phyloP scores from a whole-genome alignment of 345 rosid genomes.

The Schrenkiella parvula region DNA sequence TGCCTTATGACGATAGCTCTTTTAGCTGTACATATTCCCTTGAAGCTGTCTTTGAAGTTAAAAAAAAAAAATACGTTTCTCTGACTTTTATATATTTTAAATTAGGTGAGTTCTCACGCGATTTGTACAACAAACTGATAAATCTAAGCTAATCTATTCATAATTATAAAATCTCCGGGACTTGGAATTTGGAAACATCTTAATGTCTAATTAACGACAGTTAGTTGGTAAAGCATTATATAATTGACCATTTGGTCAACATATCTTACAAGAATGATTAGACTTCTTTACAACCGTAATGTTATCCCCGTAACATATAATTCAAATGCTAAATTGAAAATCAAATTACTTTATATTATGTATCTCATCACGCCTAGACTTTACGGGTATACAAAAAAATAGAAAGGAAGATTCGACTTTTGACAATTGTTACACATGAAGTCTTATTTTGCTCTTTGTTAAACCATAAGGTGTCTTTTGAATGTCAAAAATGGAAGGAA shows the following conservation, averaged over 20 bases:
- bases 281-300: conserved; percentile 10
- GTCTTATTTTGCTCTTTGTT: conserved; percentile 15
- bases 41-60: conserved; percentile 20
- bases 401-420: conserved; percentile 21
- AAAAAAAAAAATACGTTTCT: neutral
- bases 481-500: conserved; percentile 21
- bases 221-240: neutral
- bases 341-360: neutral
- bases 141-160: neutral
- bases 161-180: conserved; percentile 5
- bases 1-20: conserved; percentile 33
- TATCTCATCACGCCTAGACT: conserved; percentile 20
- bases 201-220: neutral
- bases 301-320: neutral
- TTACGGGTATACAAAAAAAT: neutral
- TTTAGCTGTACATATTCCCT: conserved; percentile 33
- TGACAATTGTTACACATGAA: conserved; percentile 30
- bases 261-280: neutral
- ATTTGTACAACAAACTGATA: conserved; percentile 1
- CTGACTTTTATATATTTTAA: neutral
- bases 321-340: neutral
- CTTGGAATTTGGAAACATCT: conserved; percentile 6
- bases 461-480: neutral
- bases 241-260: conserved; percentile 13
- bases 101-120: conserved; percentile 10